Conservation (phyloP, 2,329 filamentous ascomycete species). For the Basipetospora chlamydospora region DNA sequence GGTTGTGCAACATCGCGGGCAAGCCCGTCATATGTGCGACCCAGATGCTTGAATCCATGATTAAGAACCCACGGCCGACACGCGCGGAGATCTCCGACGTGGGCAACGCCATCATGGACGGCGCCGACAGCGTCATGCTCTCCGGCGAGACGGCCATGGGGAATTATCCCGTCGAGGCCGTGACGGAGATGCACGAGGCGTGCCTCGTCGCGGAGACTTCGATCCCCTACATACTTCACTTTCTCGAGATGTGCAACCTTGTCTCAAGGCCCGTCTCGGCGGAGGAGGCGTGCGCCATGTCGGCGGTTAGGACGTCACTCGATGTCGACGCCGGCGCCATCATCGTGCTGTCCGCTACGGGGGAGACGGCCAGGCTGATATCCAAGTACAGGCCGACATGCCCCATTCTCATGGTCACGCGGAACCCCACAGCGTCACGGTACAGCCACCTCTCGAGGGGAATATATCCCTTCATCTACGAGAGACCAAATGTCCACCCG, state of each 20-base stretch:
- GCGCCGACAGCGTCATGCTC: slow-evolving; percentile 98
- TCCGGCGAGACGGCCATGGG: slow-evolving; percentile 99
- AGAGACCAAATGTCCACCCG: not conserved
- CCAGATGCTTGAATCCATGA: slow-evolving; percentile 99
- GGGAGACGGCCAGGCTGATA: slow-evolving; percentile 82
- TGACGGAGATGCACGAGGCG: slow-evolving; percentile 95
- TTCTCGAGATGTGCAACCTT: slow-evolving; percentile 83
- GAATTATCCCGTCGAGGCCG: slow-evolving; percentile 79
- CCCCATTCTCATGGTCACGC: slow-evolving; percentile 98
- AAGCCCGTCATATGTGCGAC: slow-evolving; percentile 99
- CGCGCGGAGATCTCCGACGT: slow-evolving; percentile 98
- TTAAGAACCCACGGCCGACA: slow-evolving; percentile 96
- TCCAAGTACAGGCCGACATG: slow-evolving; percentile 98
- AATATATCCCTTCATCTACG: slow-evolving; percentile 55
- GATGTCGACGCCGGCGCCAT: slow-evolving; percentile 95
- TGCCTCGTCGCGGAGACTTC: slow-evolving; percentile 94
- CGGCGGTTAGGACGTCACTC: slow-evolving; percentile 84
- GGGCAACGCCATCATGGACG: slow-evolving; percentile 93
- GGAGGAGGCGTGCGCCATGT: slow-evolving; percentile 90
- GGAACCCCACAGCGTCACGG: slow-evolving; percentile 67
- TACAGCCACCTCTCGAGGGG: slow-evolving; percentile 94
- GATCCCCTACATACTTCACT: slow-evolving; percentile 91
- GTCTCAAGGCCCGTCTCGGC: slow-evolving; percentile 73
- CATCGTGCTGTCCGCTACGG: slow-evolving; percentile 88
- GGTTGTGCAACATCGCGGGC: slow-evolving; percentile 98